These are phyloP conservation scores for Aegilops longissima DNA, from an alignment of 176 grass and related monocot species.

Conservation along the genomic window DNA sequence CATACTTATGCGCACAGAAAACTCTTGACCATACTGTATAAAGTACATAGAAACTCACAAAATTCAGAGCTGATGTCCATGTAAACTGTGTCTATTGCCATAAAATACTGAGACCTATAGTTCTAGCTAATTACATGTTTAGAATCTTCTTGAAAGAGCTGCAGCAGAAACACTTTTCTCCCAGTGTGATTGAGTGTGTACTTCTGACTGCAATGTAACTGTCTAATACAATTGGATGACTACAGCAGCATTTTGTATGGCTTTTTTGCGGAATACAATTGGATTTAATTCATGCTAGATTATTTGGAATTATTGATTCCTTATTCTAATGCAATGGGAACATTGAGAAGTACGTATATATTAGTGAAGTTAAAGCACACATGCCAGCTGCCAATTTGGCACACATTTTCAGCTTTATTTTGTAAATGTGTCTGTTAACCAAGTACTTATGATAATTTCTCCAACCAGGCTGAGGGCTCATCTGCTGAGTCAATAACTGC, in stretches of 20 bases:
- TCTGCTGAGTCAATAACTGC: conserved; percentile 95
- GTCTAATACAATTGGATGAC: neutral
- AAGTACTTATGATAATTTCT: conserved; percentile 26
- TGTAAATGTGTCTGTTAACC: neutral
- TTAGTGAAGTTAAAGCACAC: neutral
- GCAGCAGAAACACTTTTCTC: neutral
- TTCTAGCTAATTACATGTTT: neutral
- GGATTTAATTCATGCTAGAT: neutral
- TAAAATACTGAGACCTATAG: neutral
- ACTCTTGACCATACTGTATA: neutral
- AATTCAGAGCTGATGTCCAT: neutral
- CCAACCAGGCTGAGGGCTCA: conserved; percentile 82
- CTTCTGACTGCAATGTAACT: neutral
- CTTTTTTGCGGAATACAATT: neutral
- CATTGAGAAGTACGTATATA: neutral
- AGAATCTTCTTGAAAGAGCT: neutral
- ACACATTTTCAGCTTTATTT: neutral
- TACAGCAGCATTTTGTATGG: neutral
- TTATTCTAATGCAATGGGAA: neutral
- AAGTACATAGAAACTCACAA: neutral
- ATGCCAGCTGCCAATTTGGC: neutral
- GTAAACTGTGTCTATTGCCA: neutral
- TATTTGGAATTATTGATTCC: neutral
- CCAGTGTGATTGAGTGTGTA: neutral
- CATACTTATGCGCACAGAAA: neutral